These are phyloP conservation scores for Parastagonospora nodorum DNA, from an alignment of 2,329 filamentous ascomycete species.

Conservation along the genomic window DNA sequence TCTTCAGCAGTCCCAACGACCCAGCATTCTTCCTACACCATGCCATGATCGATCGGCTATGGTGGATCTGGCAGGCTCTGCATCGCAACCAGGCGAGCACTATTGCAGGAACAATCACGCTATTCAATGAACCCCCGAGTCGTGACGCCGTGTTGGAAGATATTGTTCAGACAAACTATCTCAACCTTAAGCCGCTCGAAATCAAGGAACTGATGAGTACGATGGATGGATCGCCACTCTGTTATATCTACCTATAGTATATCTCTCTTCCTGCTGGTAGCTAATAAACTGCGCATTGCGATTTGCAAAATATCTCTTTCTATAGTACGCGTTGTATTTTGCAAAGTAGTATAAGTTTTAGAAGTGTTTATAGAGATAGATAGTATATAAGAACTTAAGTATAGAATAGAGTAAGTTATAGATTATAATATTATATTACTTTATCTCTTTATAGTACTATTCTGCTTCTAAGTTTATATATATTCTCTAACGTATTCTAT, in stretches of 20 bases:
- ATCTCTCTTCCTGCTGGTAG: no score
- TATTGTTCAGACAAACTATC: slow-evolving; percentile 45
- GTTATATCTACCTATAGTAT: slow-evolving; percentile 51
- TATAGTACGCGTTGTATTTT: no score
- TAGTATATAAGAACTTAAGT: no score
- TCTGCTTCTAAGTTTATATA: no score
- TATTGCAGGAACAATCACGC: slow-evolving; percentile 46
- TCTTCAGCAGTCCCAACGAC: slow-evolving; percentile 52
- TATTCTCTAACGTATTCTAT: no score
- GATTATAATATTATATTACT: no score
- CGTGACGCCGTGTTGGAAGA: slow-evolving; percentile 53
- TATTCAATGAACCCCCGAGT: slow-evolving; percentile 50
- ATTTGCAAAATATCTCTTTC: no score
- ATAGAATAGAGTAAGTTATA: no score
- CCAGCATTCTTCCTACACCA: slow-evolving; percentile 55
- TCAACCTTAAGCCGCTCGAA: slow-evolving; percentile 31
- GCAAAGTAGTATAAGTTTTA: no score
- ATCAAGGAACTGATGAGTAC: slow-evolving; percentile 50
- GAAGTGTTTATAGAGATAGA: no score
- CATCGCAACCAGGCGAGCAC: slow-evolving; percentile 16
- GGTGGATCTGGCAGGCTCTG: slow-evolving; percentile 54
- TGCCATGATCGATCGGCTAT: slow-evolving; percentile 52
- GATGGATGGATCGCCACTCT: slow-evolving; percentile 48
- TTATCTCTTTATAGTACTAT: no score
- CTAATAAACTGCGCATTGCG: no score